These are phyloP conservation scores for Solanum hybrid DNA, from an alignment of 305 asterid species.

Conservation along the genomic window DNA sequence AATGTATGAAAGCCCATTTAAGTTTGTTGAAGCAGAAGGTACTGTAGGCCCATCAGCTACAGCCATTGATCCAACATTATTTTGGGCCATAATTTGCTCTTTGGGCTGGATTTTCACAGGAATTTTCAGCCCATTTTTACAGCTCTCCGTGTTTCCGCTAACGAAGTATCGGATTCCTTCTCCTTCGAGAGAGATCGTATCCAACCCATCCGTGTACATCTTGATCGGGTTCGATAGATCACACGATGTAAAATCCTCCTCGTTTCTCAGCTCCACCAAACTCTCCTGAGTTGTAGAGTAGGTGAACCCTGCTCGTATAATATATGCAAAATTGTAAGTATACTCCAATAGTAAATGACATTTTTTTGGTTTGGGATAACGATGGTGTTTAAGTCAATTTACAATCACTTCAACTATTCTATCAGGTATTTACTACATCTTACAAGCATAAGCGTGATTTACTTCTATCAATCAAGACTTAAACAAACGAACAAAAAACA, in stretches of 20 bases:
- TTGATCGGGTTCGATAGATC: slow-evolving; percentile 57
- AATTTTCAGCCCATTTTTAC: slow-evolving; percentile 63
- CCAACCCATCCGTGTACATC: slow-evolving; percentile 38
- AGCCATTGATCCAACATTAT: neutral
- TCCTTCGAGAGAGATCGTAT: slow-evolving; percentile 39
- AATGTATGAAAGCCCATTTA: neutral
- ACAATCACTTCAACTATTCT: neutral
- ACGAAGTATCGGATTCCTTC: slow-evolving; percentile 65
- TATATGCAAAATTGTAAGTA: neutral
- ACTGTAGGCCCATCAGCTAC: slow-evolving; percentile 11
- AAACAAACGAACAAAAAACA: neutral
- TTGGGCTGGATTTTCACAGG: slow-evolving; percentile 30
- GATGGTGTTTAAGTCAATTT: neutral
- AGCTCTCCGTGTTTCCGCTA: slow-evolving; percentile 40
- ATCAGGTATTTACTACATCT: neutral
- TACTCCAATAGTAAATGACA: neutral
- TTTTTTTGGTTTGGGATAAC: neutral
- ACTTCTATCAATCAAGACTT: neutral
- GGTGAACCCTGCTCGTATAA: slow-evolving; percentile 37
- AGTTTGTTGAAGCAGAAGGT: slow-evolving; percentile 12
- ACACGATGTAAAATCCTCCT: slow-evolving; percentile 45
- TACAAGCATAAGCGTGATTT: neutral
- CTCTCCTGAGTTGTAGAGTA: slow-evolving; percentile 30
- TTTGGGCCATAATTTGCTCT: slow-evolving; percentile 1
- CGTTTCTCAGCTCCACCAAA: slow-evolving; percentile 44